phyloP scores from a whole-genome alignment of 768 basidiomycete species.

The Lactarius hatsudake region DNA sequence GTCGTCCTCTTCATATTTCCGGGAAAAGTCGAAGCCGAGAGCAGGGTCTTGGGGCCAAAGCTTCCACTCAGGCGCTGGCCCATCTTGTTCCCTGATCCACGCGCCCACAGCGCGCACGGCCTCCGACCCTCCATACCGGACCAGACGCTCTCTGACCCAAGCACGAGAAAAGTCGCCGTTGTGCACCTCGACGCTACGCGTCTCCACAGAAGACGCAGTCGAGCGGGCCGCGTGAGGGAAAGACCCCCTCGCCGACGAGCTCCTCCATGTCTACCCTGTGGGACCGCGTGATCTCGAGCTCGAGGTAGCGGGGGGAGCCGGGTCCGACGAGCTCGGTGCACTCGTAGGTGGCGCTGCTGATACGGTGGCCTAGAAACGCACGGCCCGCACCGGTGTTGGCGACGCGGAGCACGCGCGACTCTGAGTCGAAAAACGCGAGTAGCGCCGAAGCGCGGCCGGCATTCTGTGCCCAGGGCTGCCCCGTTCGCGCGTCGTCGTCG shows the following conservation, averaged over 20 bases:
- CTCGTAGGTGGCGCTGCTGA: background rate
- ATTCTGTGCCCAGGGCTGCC: background rate
- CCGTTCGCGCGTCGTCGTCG: constrained; percentile 1
- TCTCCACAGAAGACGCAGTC: background rate
- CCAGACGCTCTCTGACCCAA: constrained; percentile 7
- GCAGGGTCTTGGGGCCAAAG: background rate
- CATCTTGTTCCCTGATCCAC: constrained; percentile 16
- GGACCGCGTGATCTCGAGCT: background rate
- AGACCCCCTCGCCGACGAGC: background rate
- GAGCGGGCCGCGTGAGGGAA: background rate
- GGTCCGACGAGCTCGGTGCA: background rate
- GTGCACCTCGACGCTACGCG: constrained; percentile 13
- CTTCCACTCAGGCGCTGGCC: background rate
- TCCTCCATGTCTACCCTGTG: constrained; percentile 7
- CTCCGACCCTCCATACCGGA: background rate
- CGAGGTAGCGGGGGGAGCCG: background rate
- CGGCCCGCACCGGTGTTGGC: constrained; percentile 4
- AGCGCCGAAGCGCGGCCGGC: constrained; percentile 3
- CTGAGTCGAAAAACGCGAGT: constrained; percentile 16
- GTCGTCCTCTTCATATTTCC: background rate
- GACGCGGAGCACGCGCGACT: constrained; percentile 12
- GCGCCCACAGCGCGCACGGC: constrained; percentile 9
- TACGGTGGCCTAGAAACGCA: constrained; percentile 12
- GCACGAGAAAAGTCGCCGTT: constrained; percentile 16
- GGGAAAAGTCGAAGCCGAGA: background rate